These are phyloP conservation scores for Sporobolomyces phaffii DNA, from an alignment of 768 basidiomycete genomes.

Conservation along the genomic window DNA sequence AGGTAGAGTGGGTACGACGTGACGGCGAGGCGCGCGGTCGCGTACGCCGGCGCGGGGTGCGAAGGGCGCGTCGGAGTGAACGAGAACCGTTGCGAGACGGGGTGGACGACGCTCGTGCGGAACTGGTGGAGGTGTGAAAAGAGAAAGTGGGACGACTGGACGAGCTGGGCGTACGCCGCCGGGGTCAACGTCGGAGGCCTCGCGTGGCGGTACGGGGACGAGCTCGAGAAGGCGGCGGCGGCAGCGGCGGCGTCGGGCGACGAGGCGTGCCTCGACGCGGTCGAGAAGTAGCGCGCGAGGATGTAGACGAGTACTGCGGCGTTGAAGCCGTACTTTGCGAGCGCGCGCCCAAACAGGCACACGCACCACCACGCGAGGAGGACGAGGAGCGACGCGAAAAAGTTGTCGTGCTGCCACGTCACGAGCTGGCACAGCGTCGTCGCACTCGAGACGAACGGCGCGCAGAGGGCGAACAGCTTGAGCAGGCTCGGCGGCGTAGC, in stretches of 20 bases:
- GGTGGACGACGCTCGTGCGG: conserved; percentile 28
- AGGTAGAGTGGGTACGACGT: conserved; percentile 44
- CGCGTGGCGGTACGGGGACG: background rate
- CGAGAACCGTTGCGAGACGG: conserved; percentile 30
- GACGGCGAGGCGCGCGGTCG: conserved; percentile 39
- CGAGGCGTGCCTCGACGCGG: conserved; percentile 9
- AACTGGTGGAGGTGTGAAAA: conserved; percentile 31
- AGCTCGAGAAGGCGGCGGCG: background rate
- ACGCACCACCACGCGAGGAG: conserved; percentile 42
- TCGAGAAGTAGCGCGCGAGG: conserved; percentile 17
- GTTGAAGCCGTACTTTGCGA: conserved; percentile 39
- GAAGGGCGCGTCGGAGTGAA: conserved; percentile 23
- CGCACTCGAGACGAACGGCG: conserved; percentile 35
- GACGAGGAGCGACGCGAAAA: conserved; percentile 39
- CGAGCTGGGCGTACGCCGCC: conserved; percentile 25
- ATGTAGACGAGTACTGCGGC: conserved; percentile 27
- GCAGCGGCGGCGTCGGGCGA: background rate
- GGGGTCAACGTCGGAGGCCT: conserved; percentile 28
- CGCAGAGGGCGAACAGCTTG: conserved; percentile 41
- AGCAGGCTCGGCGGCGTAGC: conserved; percentile 43
- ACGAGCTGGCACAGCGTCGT: conserved; percentile 37
- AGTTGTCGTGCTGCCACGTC: conserved; percentile 41
- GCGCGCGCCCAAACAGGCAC: conserved; percentile 40
- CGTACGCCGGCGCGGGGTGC: conserved; percentile 27
- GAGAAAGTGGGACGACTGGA: conserved; percentile 25